Percentiles rank a stretch among this genome's conserved stretches.
phyloP scores from a whole-genome alignment of 1,139 yeast species.

The Groenewaldozyma auringiensis region DNA sequence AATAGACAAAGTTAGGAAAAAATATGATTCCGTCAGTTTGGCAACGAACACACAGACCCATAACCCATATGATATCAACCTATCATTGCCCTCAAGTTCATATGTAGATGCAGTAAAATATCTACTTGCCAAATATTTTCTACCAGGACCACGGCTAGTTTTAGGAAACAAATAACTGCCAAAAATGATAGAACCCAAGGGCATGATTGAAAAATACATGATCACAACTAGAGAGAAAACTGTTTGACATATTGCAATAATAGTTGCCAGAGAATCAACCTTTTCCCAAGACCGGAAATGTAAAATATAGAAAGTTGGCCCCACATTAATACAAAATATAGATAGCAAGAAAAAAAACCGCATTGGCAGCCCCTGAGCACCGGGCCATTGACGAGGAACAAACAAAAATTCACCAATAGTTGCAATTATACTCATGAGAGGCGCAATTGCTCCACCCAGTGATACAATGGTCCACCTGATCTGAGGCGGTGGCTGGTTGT shows the following conservation, averaged over 20 bases:
- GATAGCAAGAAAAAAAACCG: constrained; percentile 41
- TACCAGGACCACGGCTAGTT: constrained; percentile 16
- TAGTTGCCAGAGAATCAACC: constrained; percentile 43
- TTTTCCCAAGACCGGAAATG: constrained; percentile 42
- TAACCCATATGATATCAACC: constrained; percentile 49
- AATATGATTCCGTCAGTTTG: constrained; percentile 73
- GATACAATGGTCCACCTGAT: constrained; percentile 56
- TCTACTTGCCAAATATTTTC: constrained; percentile 24
- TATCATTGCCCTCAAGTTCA: constrained; percentile 42
- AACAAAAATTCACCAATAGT: constrained; percentile 54
- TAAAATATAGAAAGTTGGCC: constrained; percentile 58
- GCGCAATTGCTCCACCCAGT: constrained; percentile 65
- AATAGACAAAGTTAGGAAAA: constrained; percentile 67
- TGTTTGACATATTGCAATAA: constrained; percentile 52
- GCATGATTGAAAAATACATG: constrained; percentile 52
- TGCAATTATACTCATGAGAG: constrained; percentile 56
- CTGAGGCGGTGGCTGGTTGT: constrained; percentile 61
- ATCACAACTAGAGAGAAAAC: constrained; percentile 53
- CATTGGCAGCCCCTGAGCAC: constrained; percentile 43
- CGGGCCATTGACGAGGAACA: constrained; percentile 67
- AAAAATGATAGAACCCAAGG: constrained; percentile 48
- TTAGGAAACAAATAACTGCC: constrained; percentile 29
- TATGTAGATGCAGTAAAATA: constrained; percentile 51
- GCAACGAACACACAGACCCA: constrained; percentile 67
- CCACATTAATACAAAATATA: constrained; percentile 43